Evolutionary conservation across 1,139 yeast species (phyloP), one percentile per base, ranked within the genome.

Genomic region (Protomyces lactucae-debilis): DNA sequence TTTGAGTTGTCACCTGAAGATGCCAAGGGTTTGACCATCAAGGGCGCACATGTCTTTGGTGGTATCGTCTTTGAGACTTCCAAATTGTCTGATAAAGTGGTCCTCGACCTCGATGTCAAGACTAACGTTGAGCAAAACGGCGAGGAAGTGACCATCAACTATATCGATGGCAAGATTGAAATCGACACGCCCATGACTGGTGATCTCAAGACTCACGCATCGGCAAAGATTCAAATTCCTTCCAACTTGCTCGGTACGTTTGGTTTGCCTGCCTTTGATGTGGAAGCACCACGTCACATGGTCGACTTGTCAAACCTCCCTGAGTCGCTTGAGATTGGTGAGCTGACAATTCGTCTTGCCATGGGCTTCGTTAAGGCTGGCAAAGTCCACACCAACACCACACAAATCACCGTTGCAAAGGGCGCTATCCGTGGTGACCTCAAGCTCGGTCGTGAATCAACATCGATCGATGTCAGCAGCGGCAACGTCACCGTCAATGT

Each of bases 171-270:
- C 23, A 52, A 59, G 52, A 18, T 59, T 28, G 54, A 55, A 32
- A 28, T 59, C 53, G 52, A 43, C 23, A 32, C 63, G 1, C 63
- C 63, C 23, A 51, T 52, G 25, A 59, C 63, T 8, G 63, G 63
- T 9, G 28, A 43, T 18, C 57, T 59, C 57, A 59, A 52, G 53
- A 43, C 63, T 2, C 46, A 40, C 21, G 57, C 63, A 9, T 52
- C 57, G 9, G 63, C 63, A 52, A 59, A 59, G 53, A 52, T 59
- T 21, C 57, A 52, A 57, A 59, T 59, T 43, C 63, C 63, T 16
- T 59, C 63, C 10, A 59, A 59, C 63, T 18, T 59, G 18, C 35
- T 59, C 21, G 63, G 63, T 6, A 59, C 56, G 2, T 59, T 51
- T 43, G 63, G 63, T 28, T 35, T 59, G 35, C 63, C 63, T 9